Conservation (phyloP, 106 monocot genomes). For the Acorus calamus region DNA sequence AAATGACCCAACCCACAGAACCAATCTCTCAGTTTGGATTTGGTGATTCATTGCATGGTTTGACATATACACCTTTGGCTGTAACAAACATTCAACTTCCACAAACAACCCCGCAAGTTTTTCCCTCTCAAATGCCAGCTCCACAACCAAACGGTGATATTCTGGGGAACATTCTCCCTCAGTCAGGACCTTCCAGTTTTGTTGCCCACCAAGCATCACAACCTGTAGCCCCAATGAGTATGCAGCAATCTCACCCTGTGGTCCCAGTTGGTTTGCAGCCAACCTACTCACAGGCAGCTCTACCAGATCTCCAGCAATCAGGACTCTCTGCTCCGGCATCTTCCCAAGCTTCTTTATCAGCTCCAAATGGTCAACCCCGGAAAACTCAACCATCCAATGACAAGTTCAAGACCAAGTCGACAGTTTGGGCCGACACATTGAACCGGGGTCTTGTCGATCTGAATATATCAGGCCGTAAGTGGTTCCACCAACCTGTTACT, state of each 20-base stretch:
- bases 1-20: slow-evolving; percentile 11
- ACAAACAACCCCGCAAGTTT: slow-evolving; percentile 1
- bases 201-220: slow-evolving; percentile 19
- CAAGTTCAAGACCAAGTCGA: slow-evolving; percentile 91
- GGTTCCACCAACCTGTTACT: neutral
- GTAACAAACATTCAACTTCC: slow-evolving; percentile 15
- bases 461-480: slow-evolving; percentile 95
- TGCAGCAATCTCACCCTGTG: neutral
- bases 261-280: too few relatives aligned
- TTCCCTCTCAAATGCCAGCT: slow-evolving; percentile 6
- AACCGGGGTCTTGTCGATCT: slow-evolving; percentile 89
- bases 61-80: slow-evolving; percentile 22
- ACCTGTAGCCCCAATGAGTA: slow-evolving; percentile 6
- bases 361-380: slow-evolving; percentile 9
- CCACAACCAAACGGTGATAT: slow-evolving; percentile 11
- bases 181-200: neutral
- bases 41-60: slow-evolving; percentile 45
- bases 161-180: slow-evolving; percentile 2
- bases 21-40: slow-evolving; percentile 38
- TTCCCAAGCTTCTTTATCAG: slow-evolving; percentile 8
- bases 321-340: slow-evolving; percentile 4
- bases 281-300: too few relatives aligned
- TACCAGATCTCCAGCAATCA: slow-evolving; percentile 1
- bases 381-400: slow-evolving; percentile 35
- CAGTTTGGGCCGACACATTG: slow-evolving; percentile 95